Evolutionary conservation across 805 yeast genomes (phyloP).

Genomic region (Spencermartinsiella europaea): DNA sequence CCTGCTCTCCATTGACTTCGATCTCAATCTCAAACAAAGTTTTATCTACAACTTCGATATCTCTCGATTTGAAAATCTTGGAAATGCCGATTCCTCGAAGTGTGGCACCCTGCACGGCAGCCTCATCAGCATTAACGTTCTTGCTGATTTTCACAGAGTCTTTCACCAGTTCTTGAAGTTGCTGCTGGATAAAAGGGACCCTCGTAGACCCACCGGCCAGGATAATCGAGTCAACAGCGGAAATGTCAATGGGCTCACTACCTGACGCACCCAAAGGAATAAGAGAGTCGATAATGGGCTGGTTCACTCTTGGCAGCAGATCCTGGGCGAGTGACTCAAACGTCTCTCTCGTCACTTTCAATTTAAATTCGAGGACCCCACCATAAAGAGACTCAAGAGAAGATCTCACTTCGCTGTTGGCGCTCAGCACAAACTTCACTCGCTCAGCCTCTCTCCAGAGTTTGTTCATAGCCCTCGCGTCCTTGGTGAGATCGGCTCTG

Average conservation of each 20-base stretch:
- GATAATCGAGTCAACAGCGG: constrained; percentile 55
- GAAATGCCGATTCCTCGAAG: constrained; percentile 71
- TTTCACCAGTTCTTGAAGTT: constrained; percentile 45
- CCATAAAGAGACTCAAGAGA: constrained; percentile 69
- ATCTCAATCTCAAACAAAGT: constrained; percentile 46
- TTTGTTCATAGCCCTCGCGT: constrained; percentile 58
- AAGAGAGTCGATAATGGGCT: constrained; percentile 54
- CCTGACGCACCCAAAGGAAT: constrained; percentile 25
- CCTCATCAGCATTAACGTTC: constrained; percentile 92
- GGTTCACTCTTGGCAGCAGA: constrained; percentile 40
- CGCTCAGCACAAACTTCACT: constrained; percentile 81
- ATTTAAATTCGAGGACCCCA: constrained; percentile 71
- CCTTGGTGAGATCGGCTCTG: constrained; percentile 37
- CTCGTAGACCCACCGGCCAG: constrained; percentile 89
- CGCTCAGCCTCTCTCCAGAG: constrained; percentile 82
- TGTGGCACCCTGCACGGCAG: constrained; percentile 88
- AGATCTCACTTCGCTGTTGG: constrained; percentile 73
- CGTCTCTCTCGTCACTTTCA: constrained; percentile 68
- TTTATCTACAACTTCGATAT: constrained; percentile 54
- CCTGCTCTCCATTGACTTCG: constrained; percentile 17
- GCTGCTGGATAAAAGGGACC: constrained; percentile 76
- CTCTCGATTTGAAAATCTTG: constrained; percentile 60
- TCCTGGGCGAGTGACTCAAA: constrained; percentile 57
- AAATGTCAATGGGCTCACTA: constrained; percentile 20
- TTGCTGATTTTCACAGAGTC: constrained; percentile 52